These are phyloP conservation scores for Orbilia oligospora DNA, from an alignment of 2,329 filamentous ascomycete species.

Conservation along the genomic window DNA sequence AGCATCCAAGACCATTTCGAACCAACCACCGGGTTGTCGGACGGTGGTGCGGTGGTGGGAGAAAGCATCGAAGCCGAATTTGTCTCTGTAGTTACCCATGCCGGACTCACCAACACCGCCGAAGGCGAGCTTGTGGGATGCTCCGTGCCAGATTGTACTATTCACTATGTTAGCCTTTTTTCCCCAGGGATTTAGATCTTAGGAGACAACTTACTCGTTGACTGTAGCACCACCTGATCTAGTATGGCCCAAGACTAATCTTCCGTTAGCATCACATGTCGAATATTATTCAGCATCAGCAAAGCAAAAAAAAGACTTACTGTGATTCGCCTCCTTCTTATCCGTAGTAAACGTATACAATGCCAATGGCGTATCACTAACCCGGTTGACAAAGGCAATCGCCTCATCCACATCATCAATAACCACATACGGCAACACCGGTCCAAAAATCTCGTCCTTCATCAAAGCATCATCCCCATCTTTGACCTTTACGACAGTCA, in stretches of 20 bases:
- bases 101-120: constrained; percentile 87
- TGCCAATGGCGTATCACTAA: constrained; percentile 86
- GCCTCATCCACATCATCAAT: constrained; percentile 84
- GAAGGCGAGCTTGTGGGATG: constrained; percentile 79
- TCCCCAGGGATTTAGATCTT: too few relatives aligned
- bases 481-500: constrained; percentile 89
- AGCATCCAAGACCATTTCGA: constrained; percentile 47
- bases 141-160: constrained; percentile 65
- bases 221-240: constrained; percentile 78
- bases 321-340: constrained; percentile 76
- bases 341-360: constrained; percentile 80
- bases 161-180: neutral
- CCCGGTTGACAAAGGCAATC: constrained; percentile 82
- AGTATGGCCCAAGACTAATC: constrained; percentile 73
- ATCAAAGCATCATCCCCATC: constrained; percentile 83
- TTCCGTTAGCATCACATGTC: constrained; percentile 48
- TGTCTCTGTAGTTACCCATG: constrained; percentile 77
- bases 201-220: constrained; percentile 72
- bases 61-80: constrained; percentile 58
- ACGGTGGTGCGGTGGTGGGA: constrained; percentile 57
- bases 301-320: constrained; percentile 68
- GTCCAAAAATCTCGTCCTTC: constrained; percentile 89
- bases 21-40: constrained; percentile 54
- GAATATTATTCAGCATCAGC: neutral
- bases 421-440: constrained; percentile 78